These are phyloP conservation scores for Debaryomyces nepalensis DNA, from an alignment of 1,139 yeast genomes.

Conservation along the genomic window DNA sequence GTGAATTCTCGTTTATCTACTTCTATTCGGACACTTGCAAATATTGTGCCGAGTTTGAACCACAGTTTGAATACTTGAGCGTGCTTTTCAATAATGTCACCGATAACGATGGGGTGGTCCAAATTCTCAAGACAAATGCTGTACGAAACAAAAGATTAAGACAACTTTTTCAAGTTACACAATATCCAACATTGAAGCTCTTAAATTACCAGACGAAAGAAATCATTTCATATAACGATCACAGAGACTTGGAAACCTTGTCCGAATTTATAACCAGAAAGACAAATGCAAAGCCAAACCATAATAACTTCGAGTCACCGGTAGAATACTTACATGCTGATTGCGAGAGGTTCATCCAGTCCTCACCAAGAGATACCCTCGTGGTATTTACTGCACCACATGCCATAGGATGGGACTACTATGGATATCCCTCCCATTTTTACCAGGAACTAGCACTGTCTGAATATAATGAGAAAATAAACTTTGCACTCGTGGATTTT, in stretches of 20 bases:
- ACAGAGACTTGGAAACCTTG: conserved; percentile 31
- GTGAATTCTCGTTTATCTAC: conserved; percentile 44
- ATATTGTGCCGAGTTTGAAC: conserved; percentile 42
- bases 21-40: conserved; percentile 45
- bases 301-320: conserved; percentile 21
- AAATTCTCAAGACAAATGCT: conserved; percentile 38
- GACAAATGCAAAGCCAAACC: conserved; percentile 26
- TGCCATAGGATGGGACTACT: conserved; percentile 37
- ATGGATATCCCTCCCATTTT: conserved; percentile 40
- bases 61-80: conserved; percentile 40
- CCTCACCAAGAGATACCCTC: conserved; percentile 21
- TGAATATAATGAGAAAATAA: conserved; percentile 14
- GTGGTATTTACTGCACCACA: conserved; percentile 34
- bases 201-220: conserved; percentile 34
- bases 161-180: conserved; percentile 29
- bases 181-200: conserved; percentile 41
- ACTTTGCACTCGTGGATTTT: conserved; percentile 34
- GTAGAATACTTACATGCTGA: conserved; percentile 19
- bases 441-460: conserved; percentile 34
- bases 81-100: conserved; percentile 28
- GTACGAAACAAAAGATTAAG: conserved; percentile 27
- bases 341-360: conserved; percentile 11
- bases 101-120: conserved; percentile 24
- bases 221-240: conserved; percentile 27
- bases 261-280: conserved; percentile 28